Evolutionary conservation across 257 asterid species (phyloP).

Genomic region (Linderniella brevidens): DNA sequence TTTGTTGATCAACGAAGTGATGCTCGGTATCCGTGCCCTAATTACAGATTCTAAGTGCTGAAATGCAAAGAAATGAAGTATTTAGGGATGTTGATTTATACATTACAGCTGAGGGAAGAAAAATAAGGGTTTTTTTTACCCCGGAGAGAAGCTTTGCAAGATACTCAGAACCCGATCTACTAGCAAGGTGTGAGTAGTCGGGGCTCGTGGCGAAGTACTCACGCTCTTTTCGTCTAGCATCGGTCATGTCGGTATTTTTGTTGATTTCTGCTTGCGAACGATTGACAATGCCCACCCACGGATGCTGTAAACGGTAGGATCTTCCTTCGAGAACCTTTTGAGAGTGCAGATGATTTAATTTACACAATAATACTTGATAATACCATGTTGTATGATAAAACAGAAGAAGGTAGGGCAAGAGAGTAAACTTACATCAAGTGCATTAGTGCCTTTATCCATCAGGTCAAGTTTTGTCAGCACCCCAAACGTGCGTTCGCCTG

Average conservation of each 20-base stretch:
- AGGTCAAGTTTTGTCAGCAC: slow-evolving; percentile 86
- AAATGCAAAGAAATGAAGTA: slow-evolving; percentile 15
- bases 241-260: slow-evolving; percentile 53
- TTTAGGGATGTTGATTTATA: neutral
- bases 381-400: too few species aligned
- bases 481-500: slow-evolving; percentile 93
- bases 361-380: too few species aligned
- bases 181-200: slow-evolving; percentile 70
- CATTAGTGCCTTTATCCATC: slow-evolving; percentile 95
- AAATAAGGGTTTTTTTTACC: slow-evolving; percentile 24
- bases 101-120: slow-evolving; percentile 6
- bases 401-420: slow-evolving; percentile 4
- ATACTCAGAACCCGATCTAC: slow-evolving; percentile 88
- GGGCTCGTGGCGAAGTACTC: slow-evolving; percentile 82
- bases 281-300: slow-evolving; percentile 93
- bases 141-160: slow-evolving; percentile 86
- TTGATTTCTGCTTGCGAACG: slow-evolving; percentile 92
- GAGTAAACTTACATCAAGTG: slow-evolving; percentile 46
- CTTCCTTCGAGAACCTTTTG: slow-evolving; percentile 84
- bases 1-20: slow-evolving; percentile 75
- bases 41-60: slow-evolving; percentile 85
- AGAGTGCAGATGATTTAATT: neutral
- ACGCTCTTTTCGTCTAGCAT: slow-evolving; percentile 59
- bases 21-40: slow-evolving; percentile 74
- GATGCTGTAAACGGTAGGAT: slow-evolving; percentile 67